These are phyloP conservation scores for Lipomyces lipofer DNA, from an alignment of 805 yeast genomes.

Conservation along the genomic window DNA sequence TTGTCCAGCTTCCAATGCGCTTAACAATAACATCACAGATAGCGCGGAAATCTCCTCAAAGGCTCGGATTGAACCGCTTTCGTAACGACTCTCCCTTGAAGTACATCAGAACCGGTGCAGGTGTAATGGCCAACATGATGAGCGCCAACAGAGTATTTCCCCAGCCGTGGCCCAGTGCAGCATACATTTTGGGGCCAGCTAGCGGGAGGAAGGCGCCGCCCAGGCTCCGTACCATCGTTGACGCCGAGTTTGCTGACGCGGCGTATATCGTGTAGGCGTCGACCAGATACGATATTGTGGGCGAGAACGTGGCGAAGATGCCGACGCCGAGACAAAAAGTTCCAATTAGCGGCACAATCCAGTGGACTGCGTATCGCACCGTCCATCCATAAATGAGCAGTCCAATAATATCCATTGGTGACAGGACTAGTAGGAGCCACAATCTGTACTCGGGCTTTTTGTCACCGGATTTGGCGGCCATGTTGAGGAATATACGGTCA, in stretches of 20 bases:
- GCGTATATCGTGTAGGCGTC: slow-evolving; percentile 70
- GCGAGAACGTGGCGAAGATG: slow-evolving; percentile 60
- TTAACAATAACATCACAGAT: neutral
- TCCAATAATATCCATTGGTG: slow-evolving; percentile 58
- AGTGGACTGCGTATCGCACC: slow-evolving; percentile 54
- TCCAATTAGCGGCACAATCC: slow-evolving; percentile 67
- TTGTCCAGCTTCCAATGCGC: neutral
- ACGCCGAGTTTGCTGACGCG: slow-evolving; percentile 70
- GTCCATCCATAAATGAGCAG: slow-evolving; percentile 72
- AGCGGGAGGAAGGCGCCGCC: slow-evolving; percentile 70
- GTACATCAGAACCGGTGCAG: slow-evolving; percentile 47
- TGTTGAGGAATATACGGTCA: slow-evolving; percentile 44
- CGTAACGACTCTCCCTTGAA: slow-evolving; percentile 12
- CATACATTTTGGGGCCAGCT: slow-evolving; percentile 53
- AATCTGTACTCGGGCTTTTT: slow-evolving; percentile 66
- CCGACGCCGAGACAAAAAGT: slow-evolving; percentile 61
- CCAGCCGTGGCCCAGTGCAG: slow-evolving; percentile 27
- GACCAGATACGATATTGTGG: slow-evolving; percentile 65
- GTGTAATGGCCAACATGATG: slow-evolving; percentile 59
- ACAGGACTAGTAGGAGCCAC: slow-evolving; percentile 52
- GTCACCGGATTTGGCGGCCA: slow-evolving; percentile 45
- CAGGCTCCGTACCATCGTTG: slow-evolving; percentile 63
- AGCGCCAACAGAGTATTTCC: slow-evolving; percentile 55
- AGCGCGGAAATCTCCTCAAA: neutral
- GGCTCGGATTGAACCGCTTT: slow-evolving; percentile 11